Conservation (phyloP, 2,329 filamentous ascomycete species). For the Neofusicoccum parvum region DNA sequence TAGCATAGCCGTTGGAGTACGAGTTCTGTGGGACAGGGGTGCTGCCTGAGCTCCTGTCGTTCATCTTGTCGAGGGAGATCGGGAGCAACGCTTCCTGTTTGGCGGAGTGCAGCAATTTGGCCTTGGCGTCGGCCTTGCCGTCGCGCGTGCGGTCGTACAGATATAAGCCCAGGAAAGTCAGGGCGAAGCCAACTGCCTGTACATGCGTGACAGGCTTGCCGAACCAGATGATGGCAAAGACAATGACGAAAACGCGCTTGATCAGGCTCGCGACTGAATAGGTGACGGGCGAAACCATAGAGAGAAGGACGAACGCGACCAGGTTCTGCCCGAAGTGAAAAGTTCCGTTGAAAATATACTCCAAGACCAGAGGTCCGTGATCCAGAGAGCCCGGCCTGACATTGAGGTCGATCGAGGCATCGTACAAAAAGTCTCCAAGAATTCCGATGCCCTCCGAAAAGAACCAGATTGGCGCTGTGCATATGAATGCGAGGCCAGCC, state of each 20-base stretch:
- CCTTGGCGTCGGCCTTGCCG: slow-evolving; percentile 82
- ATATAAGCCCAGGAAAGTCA: slow-evolving; percentile 92
- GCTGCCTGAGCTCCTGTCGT: neutral
- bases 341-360: slow-evolving; percentile 94
- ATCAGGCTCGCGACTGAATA: slow-evolving; percentile 96
- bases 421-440: slow-evolving; percentile 74
- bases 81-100: slow-evolving; percentile 68
- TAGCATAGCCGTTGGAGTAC: slow-evolving; percentile 18
- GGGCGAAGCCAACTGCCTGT: slow-evolving; percentile 80
- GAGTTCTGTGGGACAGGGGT: slow-evolving; percentile 17
- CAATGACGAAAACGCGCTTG: slow-evolving; percentile 96
- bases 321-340: slow-evolving; percentile 98
- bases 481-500: slow-evolving; percentile 85
- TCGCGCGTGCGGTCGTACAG: slow-evolving; percentile 93
- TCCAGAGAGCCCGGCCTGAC: slow-evolving; percentile 74
- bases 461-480: slow-evolving; percentile 90
- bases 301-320: slow-evolving; percentile 87
- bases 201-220: slow-evolving; percentile 81
- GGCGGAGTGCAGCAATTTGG: slow-evolving; percentile 65
- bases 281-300: slow-evolving; percentile 92
- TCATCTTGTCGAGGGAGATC: slow-evolving; percentile 17
- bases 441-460: slow-evolving; percentile 83
- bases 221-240: slow-evolving; percentile 95
- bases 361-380: slow-evolving; percentile 65
- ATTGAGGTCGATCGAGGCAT: slow-evolving; percentile 76